phyloP scores from a whole-genome alignment of 2,329 filamentous ascomycete species.

The Botrytis paeoniae region DNA sequence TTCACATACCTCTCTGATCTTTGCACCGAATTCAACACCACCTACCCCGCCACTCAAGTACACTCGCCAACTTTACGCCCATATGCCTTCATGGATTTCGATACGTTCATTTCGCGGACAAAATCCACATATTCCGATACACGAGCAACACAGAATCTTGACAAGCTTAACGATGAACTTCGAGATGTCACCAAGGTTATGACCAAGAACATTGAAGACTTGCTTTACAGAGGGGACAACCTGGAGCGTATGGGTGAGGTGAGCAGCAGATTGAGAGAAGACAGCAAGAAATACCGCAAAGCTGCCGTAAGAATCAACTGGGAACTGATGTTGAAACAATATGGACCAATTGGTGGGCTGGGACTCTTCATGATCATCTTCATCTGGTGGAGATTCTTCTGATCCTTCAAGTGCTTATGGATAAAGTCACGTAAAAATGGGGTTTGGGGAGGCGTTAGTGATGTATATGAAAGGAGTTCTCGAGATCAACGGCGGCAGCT shows the following conservation, averaged over 20 bases:
- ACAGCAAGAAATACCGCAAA: conserved; percentile 89
- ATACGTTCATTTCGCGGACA: conserved; percentile 91
- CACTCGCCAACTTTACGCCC: conserved; percentile 73
- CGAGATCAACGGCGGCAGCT: neutral
- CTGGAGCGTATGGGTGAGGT: conserved; percentile 97
- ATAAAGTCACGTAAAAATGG: neutral
- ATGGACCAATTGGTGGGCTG: conserved; percentile 82
- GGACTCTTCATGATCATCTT: conserved; percentile 82
- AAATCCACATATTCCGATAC: conserved; percentile 93
- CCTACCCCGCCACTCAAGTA: conserved; percentile 72
- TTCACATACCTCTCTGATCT: conserved; percentile 98
- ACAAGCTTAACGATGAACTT: conserved; percentile 94
- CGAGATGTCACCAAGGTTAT: conserved; percentile 98
- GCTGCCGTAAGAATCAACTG: conserved; percentile 96
- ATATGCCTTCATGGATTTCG: conserved; percentile 97
- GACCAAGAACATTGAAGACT: conserved; percentile 99
- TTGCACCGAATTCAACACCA: conserved; percentile 82
- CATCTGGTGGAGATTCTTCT: conserved; percentile 93
- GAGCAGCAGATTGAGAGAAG: conserved; percentile 80
- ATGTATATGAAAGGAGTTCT: conserved; percentile 15
- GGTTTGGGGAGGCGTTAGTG: conserved; percentile 10
- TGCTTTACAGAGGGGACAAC: conserved; percentile 90
- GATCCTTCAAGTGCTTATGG: conserved; percentile 24
- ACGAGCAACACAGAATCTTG: conserved; percentile 85
- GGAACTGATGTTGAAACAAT: conserved; percentile 95